These are phyloP conservation scores for Balansia obtecta DNA, from an alignment of 2,329 filamentous ascomycete genomes.

Conservation along the genomic window DNA sequence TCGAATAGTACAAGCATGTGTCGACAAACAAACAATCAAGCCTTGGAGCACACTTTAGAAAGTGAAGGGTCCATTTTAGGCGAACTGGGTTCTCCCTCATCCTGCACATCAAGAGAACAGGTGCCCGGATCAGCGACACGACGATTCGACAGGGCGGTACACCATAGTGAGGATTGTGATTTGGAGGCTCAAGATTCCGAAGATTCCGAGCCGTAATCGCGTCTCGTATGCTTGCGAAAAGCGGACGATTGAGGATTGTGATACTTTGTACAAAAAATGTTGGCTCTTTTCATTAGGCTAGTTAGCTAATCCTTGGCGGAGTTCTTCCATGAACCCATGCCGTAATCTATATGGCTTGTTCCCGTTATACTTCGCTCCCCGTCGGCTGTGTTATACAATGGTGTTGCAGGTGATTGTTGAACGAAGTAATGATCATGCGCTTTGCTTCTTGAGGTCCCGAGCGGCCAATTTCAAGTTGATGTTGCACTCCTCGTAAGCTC, in stretches of 20 bases:
- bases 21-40: not conserved
- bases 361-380: slow-evolving; percentile 9
- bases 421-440: slow-evolving; percentile 18
- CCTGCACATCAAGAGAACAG: slow-evolving; percentile 13
- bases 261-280: slow-evolving; percentile 1
- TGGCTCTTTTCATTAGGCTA: slow-evolving; percentile 2
- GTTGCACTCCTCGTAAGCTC: slow-evolving; percentile 98
- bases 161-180: slow-evolving; percentile 5
- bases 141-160: slow-evolving; percentile 6
- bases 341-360: slow-evolving; percentile 9
- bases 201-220: not conserved
- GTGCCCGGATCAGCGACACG: slow-evolving; percentile 8
- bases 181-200: slow-evolving; percentile 10
- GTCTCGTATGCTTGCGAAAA: not conserved
- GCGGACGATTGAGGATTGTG: not conserved
- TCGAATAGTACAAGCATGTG: not conserved
- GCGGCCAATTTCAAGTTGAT: slow-evolving; percentile 55
- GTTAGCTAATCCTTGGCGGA: not conserved
- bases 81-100: slow-evolving; percentile 12
- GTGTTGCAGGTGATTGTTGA: slow-evolving; percentile 3
- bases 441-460: slow-evolving; percentile 41
- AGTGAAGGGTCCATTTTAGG: not conserved
- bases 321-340: not conserved
- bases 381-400: slow-evolving; percentile 16
- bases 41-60: not conserved